A percentile compares a stretch with the other conserved stretches of the same genome.
These are phyloP conservation scores for Collybia sordida DNA, from an alignment of 768 basidiomycete genomes.

Conservation along the genomic window DNA sequence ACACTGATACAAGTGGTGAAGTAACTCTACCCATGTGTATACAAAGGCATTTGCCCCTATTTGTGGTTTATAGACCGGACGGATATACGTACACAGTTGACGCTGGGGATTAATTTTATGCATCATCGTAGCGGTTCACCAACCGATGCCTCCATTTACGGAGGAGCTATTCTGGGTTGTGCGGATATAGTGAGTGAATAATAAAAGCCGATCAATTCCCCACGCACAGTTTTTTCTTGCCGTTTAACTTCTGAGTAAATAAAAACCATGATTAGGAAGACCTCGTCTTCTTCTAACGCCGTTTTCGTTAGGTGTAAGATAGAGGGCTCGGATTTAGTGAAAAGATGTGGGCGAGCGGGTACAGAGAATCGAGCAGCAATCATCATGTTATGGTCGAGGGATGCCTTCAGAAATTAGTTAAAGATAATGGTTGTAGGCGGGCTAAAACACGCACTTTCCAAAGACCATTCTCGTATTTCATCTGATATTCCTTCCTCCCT, in stretches of 20 bases:
- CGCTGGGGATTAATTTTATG: background rate
- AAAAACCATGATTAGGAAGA: constrained; percentile 35
- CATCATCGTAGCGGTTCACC: constrained; percentile 2
- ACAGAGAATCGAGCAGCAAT: constrained; percentile 40
- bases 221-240: constrained; percentile 31
- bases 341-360: constrained; percentile 49
- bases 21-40: too few species aligned
- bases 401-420: constrained; percentile 12
- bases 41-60: background rate
- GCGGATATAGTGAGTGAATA: background rate
- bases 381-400: constrained; percentile 22
- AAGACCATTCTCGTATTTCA: constrained; percentile 40
- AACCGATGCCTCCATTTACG: constrained; percentile 14
- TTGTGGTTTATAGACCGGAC: background rate
- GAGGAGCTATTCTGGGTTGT: constrained; percentile 15
- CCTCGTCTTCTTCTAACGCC: constrained; percentile 39
- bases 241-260: constrained; percentile 34
- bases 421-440: background rate
- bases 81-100: background rate
- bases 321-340: constrained; percentile 40
- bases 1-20: too few species aligned
- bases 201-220: background rate
- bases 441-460: constrained; percentile 32
- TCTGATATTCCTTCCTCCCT: constrained; percentile 43
- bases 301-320: constrained; percentile 35